Evolutionary conservation across 768 basidiomycete species (phyloP).

Genomic region (Serendipita sp.): DNA sequence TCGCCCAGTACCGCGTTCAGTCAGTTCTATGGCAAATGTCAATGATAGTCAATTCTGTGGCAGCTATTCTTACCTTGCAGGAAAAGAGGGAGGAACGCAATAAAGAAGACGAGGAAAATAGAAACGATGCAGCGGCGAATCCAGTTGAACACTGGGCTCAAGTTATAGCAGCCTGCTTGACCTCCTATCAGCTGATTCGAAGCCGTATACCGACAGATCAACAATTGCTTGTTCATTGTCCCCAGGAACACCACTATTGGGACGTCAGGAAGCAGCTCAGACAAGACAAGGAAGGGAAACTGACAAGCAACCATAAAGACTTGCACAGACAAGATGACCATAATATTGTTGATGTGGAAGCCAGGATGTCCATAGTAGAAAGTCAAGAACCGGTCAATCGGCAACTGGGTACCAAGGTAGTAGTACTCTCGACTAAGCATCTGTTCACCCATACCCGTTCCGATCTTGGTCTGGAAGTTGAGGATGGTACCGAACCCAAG

Average conservation of each 20-base stretch:
- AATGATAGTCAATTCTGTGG: slow-evolving; percentile 7
- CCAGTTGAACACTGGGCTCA: slow-evolving; percentile 87
- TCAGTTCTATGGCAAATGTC: slow-evolving; percentile 46
- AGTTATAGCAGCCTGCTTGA: slow-evolving; percentile 83
- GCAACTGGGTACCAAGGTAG: slow-evolving; percentile 93
- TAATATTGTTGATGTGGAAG: slow-evolving; percentile 99
- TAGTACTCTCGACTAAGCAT: slow-evolving; percentile 99
- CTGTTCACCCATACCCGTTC: slow-evolving; percentile 99
- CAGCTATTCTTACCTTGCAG: slow-evolving; percentile 52
- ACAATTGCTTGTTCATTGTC: slow-evolving; percentile 67
- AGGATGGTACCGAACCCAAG: slow-evolving; percentile 97
- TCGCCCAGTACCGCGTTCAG: slow-evolving; percentile 85
- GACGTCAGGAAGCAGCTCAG: neutral
- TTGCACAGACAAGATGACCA: slow-evolving; percentile 93
- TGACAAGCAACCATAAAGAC: slow-evolving; percentile 80
- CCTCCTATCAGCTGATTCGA: slow-evolving; percentile 57
- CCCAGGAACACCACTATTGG: slow-evolving; percentile 80
- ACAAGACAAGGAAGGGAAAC: slow-evolving; percentile 18
- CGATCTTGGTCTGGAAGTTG: slow-evolving; percentile 99
- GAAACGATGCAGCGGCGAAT: slow-evolving; percentile 92
- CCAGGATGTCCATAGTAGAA: slow-evolving; percentile 99
- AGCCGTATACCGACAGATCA: slow-evolving; percentile 63
- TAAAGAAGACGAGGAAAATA: slow-evolving; percentile 97
- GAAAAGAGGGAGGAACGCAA: slow-evolving; percentile 87
- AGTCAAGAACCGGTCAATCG: slow-evolving; percentile 95